A percentile compares a stretch with the other conserved stretches of the same genome.
phyloP scores from a whole-genome alignment of 1,284 basidiomycete species.

The Leucoagaricus sp. region DNA sequence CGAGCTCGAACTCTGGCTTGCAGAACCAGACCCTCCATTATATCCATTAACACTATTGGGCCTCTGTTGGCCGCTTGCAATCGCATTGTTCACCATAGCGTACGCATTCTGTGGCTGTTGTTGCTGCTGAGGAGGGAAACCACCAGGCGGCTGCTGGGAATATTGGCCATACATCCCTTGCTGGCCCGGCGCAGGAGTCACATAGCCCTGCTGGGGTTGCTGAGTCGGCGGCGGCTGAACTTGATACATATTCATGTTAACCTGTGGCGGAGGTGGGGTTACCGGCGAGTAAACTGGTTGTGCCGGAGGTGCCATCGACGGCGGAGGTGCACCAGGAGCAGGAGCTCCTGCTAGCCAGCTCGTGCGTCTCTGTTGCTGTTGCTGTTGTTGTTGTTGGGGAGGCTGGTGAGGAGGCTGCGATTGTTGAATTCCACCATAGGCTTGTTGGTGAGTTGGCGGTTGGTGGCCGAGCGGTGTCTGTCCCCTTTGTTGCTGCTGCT shows the following conservation, averaged over 20 bases:
- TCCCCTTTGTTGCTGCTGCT: slow-evolving; percentile 27
- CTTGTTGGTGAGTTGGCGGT: too few species aligned
- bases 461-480: slow-evolving; percentile 4
- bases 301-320: slow-evolving; percentile 25
- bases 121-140: slow-evolving; percentile 11
- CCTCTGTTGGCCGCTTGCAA: slow-evolving; percentile 16
- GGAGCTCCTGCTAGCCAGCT: slow-evolving; percentile 20
- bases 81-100: slow-evolving; percentile 4
- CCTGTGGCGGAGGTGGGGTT: slow-evolving; percentile 23
- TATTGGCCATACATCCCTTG: slow-evolving; percentile 23
- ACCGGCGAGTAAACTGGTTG: slow-evolving; percentile 28
- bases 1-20: slow-evolving; percentile 2
- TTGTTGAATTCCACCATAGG: slow-evolving; percentile 6
- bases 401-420: slow-evolving; percentile 22
- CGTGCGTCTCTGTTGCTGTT: slow-evolving; percentile 25
- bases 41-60: slow-evolving; percentile 11
- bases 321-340: slow-evolving; percentile 18
- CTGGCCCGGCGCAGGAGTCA: slow-evolving; percentile 25
- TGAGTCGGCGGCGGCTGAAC: slow-evolving; percentile 17
- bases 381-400: slow-evolving; percentile 23
- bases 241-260: slow-evolving; percentile 27
- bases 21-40: neutral
- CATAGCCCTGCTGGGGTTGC: slow-evolving; percentile 7
- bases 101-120: slow-evolving; percentile 10
- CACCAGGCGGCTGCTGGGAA: slow-evolving; percentile 17